Evolutionary conservation across 176 grass and related monocot species (phyloP).

Genomic region (Triticum turgidum): DNA sequence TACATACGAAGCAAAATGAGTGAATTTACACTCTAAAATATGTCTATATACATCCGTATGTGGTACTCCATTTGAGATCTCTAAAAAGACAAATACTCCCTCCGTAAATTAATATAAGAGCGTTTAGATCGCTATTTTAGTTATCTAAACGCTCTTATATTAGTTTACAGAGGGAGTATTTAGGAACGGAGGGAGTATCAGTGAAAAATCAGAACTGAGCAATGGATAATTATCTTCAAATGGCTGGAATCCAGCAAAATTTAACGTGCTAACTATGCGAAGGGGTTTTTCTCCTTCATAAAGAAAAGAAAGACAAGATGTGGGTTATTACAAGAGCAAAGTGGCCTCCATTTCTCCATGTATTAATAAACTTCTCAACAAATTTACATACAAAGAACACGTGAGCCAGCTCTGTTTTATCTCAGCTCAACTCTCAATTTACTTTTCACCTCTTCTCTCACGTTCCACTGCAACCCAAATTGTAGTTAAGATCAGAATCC

Average conservation of each 20-base stretch:
- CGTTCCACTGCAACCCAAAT: constrained; percentile 66
- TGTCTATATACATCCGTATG: no score
- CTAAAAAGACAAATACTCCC: no score
- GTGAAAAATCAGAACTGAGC: neutral
- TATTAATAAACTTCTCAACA: neutral
- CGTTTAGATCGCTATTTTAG: no score
- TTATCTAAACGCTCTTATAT: no score
- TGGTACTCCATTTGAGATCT: no score
- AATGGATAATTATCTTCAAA: neutral
- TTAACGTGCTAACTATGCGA: neutral
- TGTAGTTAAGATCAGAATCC: constrained; percentile 12
- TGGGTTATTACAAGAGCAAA: constrained; percentile 9
- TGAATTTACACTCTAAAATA: no score
- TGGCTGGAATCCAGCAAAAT: neutral
- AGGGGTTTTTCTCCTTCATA: neutral
- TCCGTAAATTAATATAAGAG: no score
- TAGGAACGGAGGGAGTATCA: neutral
- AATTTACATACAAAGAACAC: constrained; percentile 37
- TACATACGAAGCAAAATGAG: no score
- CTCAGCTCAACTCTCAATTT: constrained; percentile 86
- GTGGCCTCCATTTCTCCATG: neutral
- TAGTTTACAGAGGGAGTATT: no score
- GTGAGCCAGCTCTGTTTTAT: constrained; percentile 31
- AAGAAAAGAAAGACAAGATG: neutral
- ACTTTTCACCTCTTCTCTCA: constrained; percentile 80